Evolutionary conservation across 208 protist genomes (phyloP), one percentile per base, ranked within the genome.

Genomic region (Trypanosoma cruzi): DNA sequence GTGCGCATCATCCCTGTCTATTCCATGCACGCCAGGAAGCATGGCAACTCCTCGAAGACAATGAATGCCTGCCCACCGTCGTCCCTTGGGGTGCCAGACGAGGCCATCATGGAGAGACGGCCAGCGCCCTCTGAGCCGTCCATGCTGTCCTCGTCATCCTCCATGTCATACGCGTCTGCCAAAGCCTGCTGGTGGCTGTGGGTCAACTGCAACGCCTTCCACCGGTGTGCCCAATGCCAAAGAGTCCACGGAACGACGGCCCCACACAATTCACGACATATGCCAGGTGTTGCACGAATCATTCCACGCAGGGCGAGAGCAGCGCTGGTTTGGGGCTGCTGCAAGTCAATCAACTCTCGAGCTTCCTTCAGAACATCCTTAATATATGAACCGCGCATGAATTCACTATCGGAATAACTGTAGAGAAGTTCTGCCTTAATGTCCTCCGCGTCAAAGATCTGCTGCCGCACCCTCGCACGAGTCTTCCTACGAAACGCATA

Each of bases 371-470:
- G 64, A 13, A 93, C 58, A 13, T 82, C 75, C 5, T 75, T 77
- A 36, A 94, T 75, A 56, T 88, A 57, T 61, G 64, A 77, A 34
- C 20, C 71, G 26, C 55, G 64, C 77, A 66, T 64, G 57, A 71
- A 62, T 58, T 74, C 77, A 31, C 53, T 49, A 10, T 73, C 80
- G 26, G 64, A 74, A 48, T 71, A 86, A 37, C 70, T 75, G 56
- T 78, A 70, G 2, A 73, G 44, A 22, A 75, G 65, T 44, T 91
- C 81, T 29, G 79, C 87, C 53, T 82, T 76, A 36, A 96, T 82
- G 57, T 96, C 90, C 73, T 96, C 84, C 3, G 90, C 90, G 56
- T 96, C 88, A 75, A 86, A 92, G n/a, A 93, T 73, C 67, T 93
- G 90, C 71, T 92, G 87, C 44, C 88, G 85, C 68, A 96, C 81